These are phyloP conservation scores for Dothistroma septosporum DNA, from an alignment of 2,329 filamentous ascomycete genomes.

Conservation along the genomic window DNA sequence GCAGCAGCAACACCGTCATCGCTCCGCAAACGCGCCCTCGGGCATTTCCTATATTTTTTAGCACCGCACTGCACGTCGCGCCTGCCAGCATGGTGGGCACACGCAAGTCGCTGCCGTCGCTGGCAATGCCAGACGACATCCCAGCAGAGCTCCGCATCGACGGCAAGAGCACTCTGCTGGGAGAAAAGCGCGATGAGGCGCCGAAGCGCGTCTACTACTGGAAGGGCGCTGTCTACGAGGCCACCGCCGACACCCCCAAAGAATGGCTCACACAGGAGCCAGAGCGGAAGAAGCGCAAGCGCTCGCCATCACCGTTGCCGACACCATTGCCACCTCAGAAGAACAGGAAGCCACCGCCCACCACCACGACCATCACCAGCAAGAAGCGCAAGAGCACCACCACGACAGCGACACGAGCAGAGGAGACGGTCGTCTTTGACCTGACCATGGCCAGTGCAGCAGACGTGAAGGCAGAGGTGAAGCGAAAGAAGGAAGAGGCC, in stretches of 20 bases:
- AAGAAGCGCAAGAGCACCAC: conserved; percentile 1
- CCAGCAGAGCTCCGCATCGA: conserved; percentile 16
- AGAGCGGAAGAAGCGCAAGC: conserved; percentile 7
- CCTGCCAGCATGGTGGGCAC: conserved; percentile 5
- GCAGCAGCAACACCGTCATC: not conserved
- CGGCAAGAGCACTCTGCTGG: conserved; percentile 13
- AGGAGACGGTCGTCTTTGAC: not conserved
- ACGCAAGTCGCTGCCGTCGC: conserved; percentile 3
- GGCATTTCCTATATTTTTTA: not conserved
- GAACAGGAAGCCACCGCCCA: not conserved
- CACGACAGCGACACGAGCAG: not conserved
- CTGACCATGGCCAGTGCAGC: not conserved
- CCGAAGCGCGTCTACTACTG: conserved; percentile 13
- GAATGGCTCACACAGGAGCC: conserved; percentile 21
- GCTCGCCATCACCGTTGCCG: not conserved
- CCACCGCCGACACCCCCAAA: conserved; percentile 19
- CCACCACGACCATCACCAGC: not conserved
- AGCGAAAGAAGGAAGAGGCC: not conserved
- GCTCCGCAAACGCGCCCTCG: not conserved
- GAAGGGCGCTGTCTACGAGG: conserved; percentile 18
- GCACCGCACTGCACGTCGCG: not conserved
- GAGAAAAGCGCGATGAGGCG: conserved; percentile 7
- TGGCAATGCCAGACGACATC: conserved; percentile 3
- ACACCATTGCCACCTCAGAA: not conserved
- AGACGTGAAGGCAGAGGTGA: not conserved